Percentiles rank a stretch among this genome's conserved stretches.
phyloP scores from a whole-genome alignment of 2,329 filamentous ascomycete species.

The Fusarium protoensiforme region DNA sequence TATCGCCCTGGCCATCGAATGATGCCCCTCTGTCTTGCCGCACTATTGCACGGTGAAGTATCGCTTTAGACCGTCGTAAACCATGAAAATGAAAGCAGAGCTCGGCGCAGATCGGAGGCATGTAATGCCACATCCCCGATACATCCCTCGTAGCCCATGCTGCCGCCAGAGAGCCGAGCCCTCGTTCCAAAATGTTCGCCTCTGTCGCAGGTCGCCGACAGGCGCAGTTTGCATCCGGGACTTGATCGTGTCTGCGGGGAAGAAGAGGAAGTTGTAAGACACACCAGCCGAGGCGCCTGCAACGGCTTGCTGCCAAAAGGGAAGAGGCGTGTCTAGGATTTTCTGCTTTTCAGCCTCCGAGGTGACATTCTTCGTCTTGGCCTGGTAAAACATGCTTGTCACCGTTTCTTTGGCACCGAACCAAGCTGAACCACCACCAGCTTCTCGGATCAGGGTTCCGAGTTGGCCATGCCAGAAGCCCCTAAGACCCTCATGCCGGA shows the following conservation, averaged over 20 bases:
- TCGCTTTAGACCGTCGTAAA: conserved; percentile 87
- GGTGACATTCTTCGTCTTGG: conserved; percentile 58
- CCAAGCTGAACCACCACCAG: conserved; percentile 93
- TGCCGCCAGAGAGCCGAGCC: conserved; percentile 80
- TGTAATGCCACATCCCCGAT: conserved; percentile 95
- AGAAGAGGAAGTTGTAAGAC: conserved; percentile 97
- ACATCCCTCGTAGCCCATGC: conserved; percentile 85
- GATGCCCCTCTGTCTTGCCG: not conserved
- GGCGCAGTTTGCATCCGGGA: conserved; percentile 94
- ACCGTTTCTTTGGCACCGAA: conserved; percentile 91
- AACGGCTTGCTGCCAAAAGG: conserved; percentile 86
- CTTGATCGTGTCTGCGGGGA: conserved; percentile 97
- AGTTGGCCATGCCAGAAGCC: conserved; percentile 97
- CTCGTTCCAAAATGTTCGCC: conserved; percentile 78
- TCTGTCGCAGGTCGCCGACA: conserved; percentile 64
- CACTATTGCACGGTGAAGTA: conserved; percentile 63
- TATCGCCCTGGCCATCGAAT: not conserved
- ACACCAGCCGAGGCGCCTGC: conserved; percentile 91
- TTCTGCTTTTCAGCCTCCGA: conserved; percentile 54
- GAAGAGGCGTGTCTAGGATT: conserved; percentile 66
- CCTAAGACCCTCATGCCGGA: conserved; percentile 80
- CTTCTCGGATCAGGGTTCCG: conserved; percentile 93
- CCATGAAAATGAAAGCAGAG: conserved; percentile 97
- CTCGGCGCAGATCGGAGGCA: conserved; percentile 88
- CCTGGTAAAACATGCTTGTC: conserved; percentile 74